These are phyloP conservation scores for Gossypium gossypioides DNA, from an alignment of 441 rosid genomes.

Conservation along the genomic window DNA sequence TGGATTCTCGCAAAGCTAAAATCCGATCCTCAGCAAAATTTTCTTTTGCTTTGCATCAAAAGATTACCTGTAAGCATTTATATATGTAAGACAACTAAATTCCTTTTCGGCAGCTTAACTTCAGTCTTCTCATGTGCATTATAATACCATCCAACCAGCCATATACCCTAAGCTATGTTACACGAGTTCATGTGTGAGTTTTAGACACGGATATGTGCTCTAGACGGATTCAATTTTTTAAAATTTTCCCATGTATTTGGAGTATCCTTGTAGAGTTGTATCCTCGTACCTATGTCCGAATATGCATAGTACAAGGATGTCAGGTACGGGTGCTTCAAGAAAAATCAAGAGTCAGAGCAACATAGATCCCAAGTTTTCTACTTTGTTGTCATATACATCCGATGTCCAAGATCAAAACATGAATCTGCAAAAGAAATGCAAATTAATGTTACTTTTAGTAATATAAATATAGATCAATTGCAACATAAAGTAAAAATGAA, in stretches of 20 bases:
- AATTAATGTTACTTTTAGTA: not conserved
- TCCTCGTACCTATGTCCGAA: too few species aligned
- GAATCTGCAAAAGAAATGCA: not conserved
- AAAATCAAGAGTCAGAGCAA: too few species aligned
- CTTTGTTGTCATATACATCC: not conserved
- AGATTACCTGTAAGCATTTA: not conserved
- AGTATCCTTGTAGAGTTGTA: too few species aligned
- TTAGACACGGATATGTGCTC: too few species aligned
- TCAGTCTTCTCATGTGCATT: not conserved
- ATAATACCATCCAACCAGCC: not conserved
- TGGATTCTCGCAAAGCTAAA: too few species aligned
- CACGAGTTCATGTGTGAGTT: not conserved
- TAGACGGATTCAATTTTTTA: too few species aligned
- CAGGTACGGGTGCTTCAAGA: too few species aligned
- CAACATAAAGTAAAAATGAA: not conserved
- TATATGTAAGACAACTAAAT: not conserved
- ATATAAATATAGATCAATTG: not conserved
- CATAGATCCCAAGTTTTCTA: not conserved
- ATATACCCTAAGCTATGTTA: not conserved
- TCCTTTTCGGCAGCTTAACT: not conserved
- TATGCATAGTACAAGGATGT: too few species aligned
- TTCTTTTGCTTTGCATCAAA: not conserved
- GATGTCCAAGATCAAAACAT: not conserved
- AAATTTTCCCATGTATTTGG: too few species aligned
- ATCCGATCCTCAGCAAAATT: too few species aligned